A percentile compares a stretch with the other conserved stretches of the same genome.
Conservation (phyloP, 805 yeast genomes). For the Nakazawaea siamensis region DNA sequence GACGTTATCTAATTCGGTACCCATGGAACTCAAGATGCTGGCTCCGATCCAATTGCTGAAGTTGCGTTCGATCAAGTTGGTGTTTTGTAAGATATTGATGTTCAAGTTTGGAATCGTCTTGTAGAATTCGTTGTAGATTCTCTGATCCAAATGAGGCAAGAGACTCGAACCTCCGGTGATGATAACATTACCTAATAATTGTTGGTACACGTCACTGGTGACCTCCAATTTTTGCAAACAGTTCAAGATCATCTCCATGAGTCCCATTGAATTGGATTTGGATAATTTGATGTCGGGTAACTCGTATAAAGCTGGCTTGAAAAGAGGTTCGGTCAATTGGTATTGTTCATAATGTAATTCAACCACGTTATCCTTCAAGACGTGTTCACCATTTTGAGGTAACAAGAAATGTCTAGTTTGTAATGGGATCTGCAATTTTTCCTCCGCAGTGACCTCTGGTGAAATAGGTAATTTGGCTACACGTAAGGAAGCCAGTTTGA, state of each 20-base stretch:
- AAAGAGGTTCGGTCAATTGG: slow-evolving; percentile 57
- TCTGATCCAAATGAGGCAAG: slow-evolving; percentile 46
- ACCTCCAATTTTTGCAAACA: slow-evolving; percentile 39
- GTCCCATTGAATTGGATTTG: slow-evolving; percentile 33
- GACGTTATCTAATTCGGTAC: slow-evolving; percentile 42
- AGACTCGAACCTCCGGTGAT: slow-evolving; percentile 55
- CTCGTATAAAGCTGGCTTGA: slow-evolving; percentile 51
- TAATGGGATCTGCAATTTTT: slow-evolving; percentile 29
- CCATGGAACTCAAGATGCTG: slow-evolving; percentile 53
- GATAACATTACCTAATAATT: slow-evolving; percentile 38
- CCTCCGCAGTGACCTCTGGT: slow-evolving; percentile 19
- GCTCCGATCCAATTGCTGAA: slow-evolving; percentile 71
- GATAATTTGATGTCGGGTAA: slow-evolving; percentile 35
- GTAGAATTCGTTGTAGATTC: slow-evolving; percentile 47
- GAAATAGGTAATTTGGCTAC: slow-evolving; percentile 21
- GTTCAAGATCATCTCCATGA: slow-evolving; percentile 35
- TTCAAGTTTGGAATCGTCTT: slow-evolving; percentile 44
- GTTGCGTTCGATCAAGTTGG: slow-evolving; percentile 41
- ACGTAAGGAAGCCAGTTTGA: slow-evolving; percentile 28
- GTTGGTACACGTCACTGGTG: slow-evolving; percentile 28
- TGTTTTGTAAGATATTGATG: slow-evolving; percentile 30
- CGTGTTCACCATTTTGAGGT: slow-evolving; percentile 27
- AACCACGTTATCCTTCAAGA: slow-evolving; percentile 31
- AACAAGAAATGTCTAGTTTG: slow-evolving; percentile 44
- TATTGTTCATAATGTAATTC: slow-evolving; percentile 45